Percentiles rank a stretch among this genome's conserved stretches.
Conservation (phyloP, 2,329 filamentous ascomycete species). For the Alternaria sp. region DNA sequence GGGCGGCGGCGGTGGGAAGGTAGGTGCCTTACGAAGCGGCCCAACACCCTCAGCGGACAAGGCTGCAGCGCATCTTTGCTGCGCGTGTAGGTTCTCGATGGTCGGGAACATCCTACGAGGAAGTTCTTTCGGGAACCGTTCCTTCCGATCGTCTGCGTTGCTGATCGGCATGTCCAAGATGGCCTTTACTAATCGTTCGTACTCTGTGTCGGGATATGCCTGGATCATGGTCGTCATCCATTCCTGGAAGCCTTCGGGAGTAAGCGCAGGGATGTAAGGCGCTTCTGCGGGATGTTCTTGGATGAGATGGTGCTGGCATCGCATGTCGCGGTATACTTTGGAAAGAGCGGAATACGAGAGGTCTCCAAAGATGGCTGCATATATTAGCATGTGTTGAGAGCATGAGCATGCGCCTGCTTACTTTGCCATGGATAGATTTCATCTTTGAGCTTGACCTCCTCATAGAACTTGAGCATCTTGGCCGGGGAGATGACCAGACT, state of each 20-base stretch:
- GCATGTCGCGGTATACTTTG: conserved; percentile 55
- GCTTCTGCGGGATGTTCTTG: conserved; percentile 51
- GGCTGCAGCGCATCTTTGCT: conserved; percentile 66
- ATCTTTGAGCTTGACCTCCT: conserved; percentile 65
- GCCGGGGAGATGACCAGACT: conserved; percentile 75
- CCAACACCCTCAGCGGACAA: conserved; percentile 58
- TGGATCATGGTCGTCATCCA: conserved; percentile 78
- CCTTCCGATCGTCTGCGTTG: conserved; percentile 67
- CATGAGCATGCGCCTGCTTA: conserved; percentile 46
- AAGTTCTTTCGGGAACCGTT: conserved; percentile 80
- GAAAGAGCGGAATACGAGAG: conserved; percentile 50
- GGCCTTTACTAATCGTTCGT: conserved; percentile 70
- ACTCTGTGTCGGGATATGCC: conserved; percentile 78
- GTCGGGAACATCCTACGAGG: conserved; percentile 74
- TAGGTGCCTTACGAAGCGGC: conserved; percentile 42
- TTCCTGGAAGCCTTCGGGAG: conserved; percentile 54
- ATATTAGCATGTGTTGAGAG: conserved; percentile 8
- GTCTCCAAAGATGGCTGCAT: conserved; percentile 51
- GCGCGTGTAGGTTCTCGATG: conserved; percentile 61
- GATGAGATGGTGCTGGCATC: conserved; percentile 57
- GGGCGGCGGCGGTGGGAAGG: conserved; percentile 46
- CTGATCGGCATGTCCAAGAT: conserved; percentile 74
- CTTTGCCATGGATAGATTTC: conserved; percentile 74
- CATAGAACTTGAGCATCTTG: conserved; percentile 78
- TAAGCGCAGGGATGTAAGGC: conserved; percentile 54